Conservation (phyloP, 2,329 filamentous ascomycete genomes). For the Fusarium sp. region DNA sequence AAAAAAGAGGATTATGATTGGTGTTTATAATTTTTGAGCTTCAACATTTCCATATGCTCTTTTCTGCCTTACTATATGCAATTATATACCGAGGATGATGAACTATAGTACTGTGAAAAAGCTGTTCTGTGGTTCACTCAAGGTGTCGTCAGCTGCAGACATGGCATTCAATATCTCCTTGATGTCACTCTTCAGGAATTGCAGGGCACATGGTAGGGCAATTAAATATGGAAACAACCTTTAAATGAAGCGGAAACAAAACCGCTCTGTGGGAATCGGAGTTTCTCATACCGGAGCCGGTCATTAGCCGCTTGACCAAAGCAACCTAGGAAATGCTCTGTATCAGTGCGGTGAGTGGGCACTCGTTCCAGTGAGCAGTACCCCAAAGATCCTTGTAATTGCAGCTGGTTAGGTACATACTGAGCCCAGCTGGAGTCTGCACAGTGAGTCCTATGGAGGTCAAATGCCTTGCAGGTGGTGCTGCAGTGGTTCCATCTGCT, state of each 20-base stretch:
- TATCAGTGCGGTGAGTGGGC: slow-evolving; percentile 4
- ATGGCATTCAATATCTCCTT: slow-evolving; percentile 2
- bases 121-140: background rate
- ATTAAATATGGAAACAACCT: slow-evolving; percentile 14
- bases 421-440: slow-evolving; percentile 3
- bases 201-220: slow-evolving; percentile 26
- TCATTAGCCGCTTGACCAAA: slow-evolving; percentile 14
- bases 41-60: background rate
- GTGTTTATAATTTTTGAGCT: background rate
- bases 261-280: slow-evolving; percentile 9
- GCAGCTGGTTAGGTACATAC: slow-evolving; percentile 3
- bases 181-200: slow-evolving; percentile 22
- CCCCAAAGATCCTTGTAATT: slow-evolving; percentile 20
- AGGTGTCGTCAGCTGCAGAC: background rate
- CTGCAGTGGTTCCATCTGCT: slow-evolving; percentile 13
- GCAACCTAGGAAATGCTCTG: background rate
- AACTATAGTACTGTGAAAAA: background rate
- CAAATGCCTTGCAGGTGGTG: slow-evolving; percentile 19
- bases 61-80: background rate
- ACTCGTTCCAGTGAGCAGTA: background rate
- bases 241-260: slow-evolving; percentile 26
- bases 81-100: background rate
- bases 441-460: slow-evolving; percentile 9
- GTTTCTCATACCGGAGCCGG: background rate
- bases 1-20: background rate